Base-by-base conservation (phyloP, 441 rosid species). In the Pelargonium myrrhifolium region DNA sequence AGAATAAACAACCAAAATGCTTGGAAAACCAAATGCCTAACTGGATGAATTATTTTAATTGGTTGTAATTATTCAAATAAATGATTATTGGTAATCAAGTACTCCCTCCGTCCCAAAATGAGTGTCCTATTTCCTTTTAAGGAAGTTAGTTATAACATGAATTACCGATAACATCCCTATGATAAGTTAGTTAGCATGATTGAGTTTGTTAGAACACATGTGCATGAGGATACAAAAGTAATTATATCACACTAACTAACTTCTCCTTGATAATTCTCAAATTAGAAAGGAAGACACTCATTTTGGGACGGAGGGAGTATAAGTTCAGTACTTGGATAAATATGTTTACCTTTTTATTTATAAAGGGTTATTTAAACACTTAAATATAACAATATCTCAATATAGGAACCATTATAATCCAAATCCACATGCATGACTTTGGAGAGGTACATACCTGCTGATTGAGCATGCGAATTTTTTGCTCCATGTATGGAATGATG, bases 401-500 rank as follows among this genome's bases (percentile, higher is more conserved):
- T 58, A 22, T 35, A 22, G 24, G 35, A 58, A 58, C 18, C 59
- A 17, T 53, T 6, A 53, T 17, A 53, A 53, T 58, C 35, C 24
- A 58, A 11, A 58, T 58, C 35, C 6, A 21, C 31, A 56, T 21
- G 62, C 31, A 22, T 58, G 62, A 58, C 24, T 6, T 58, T 4
- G 15, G 35, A 58, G 62, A 58, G 35, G 43, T 2, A 37, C 55
- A 66, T 73, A 89, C 98, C 97, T 95, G 96, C 76, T 87, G 93
- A 82, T 95, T 92, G 71, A 95, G 93, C 68, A 82, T 75, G 60
- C 97, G 93, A 51, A 95, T 89, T 86, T 86, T 90, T 79, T 90
- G 93, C 85, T 95, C 99, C 98, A 95, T 90, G 81, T 84, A 87
- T 58, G 99, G 99, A 82, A 95, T 92, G 72, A 90, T 74, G 76